Evolutionary conservation across 2,329 filamentous ascomycete species (phyloP), one percentile per base, ranked within the genome.

Genomic region (Alternaria viburni): DNA sequence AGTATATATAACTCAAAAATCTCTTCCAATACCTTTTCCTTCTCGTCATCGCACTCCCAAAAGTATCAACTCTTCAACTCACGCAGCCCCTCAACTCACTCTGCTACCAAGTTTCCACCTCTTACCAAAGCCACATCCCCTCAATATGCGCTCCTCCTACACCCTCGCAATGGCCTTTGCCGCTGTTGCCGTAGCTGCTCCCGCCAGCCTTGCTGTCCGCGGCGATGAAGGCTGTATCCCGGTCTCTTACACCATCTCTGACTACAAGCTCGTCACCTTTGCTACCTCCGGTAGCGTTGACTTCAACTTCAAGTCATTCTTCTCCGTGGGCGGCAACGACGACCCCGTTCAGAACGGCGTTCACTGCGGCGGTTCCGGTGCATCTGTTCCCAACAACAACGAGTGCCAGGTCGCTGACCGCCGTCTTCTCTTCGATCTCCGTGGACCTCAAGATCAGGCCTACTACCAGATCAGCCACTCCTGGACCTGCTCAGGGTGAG

Each of bases 401-500:
- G 66, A 67, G 36, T 78, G 76, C 61, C 56, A 62, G 32, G 60
- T 65, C 6, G 59, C 55, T 3, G 68, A 67, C 23, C 59, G 69
- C 9, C 64, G 50, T 44, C 44, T 78, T 36, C 57, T 69, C 0
- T 74, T 76, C 28, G 71, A 73, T 54, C 63, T 76, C 4, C 62
- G 58, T 46, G 67, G 45, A 4, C 59, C 65, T 10, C 66, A 72
- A 43, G 65, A 70, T 4, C 47, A 64, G 43, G 69, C 66, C 6
- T 65, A 68, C 46, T 76, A 73, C 54, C 71, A 73, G 45, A 65
- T 78, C 36, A 68, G 66, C 2, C 76, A 78, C 61, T 63, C 62
- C 7, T 78, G 75, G 75, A 51, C 44, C 19, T 78, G 76, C 57
- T 61, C 72, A 30, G 69, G 68, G 76, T 78, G 59, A 59, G 74